Evolutionary conservation across 2,329 filamentous ascomycete genomes (phyloP).

Genomic region (Sclerotinia trifoliorum): DNA sequence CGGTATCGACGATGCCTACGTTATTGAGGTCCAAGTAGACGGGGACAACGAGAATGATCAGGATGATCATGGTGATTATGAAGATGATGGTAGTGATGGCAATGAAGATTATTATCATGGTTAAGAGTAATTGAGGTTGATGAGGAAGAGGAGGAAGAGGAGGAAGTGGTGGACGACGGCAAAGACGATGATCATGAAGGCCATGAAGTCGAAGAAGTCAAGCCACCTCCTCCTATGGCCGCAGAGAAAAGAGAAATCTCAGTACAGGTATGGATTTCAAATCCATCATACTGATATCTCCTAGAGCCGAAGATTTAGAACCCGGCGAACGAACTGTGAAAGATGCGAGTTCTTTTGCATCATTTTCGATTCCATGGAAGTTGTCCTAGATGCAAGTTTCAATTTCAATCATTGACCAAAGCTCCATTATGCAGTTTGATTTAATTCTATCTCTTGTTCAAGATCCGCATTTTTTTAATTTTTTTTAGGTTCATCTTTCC

Average conservation of each 20-base stretch:
- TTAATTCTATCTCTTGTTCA: background rate
- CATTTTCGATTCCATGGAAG: conserved; percentile 29
- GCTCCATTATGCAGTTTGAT: background rate
- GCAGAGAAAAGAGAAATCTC: background rate
- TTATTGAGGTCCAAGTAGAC: background rate
- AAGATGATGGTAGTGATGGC: background rate
- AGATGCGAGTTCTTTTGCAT: conserved; percentile 30
- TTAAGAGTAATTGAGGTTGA: background rate
- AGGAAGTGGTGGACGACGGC: background rate
- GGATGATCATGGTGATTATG: background rate
- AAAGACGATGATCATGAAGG: background rate
- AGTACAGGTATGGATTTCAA: background rate
- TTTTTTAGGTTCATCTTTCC: background rate
- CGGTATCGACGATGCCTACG: background rate
- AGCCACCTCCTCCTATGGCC: background rate
- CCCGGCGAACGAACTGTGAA: conserved; percentile 19
- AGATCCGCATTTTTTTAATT: background rate
- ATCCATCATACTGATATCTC: background rate
- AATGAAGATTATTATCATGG: background rate
- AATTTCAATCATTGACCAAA: background rate
- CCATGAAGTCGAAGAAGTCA: background rate
- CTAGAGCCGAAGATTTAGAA: background rate
- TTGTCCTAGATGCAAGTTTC: conserved; percentile 28
- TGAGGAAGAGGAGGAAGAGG: no score
- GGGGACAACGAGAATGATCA: background rate